Conservation (phyloP, 179 eudicot species). For the Monotropa hypopitys region DNA sequence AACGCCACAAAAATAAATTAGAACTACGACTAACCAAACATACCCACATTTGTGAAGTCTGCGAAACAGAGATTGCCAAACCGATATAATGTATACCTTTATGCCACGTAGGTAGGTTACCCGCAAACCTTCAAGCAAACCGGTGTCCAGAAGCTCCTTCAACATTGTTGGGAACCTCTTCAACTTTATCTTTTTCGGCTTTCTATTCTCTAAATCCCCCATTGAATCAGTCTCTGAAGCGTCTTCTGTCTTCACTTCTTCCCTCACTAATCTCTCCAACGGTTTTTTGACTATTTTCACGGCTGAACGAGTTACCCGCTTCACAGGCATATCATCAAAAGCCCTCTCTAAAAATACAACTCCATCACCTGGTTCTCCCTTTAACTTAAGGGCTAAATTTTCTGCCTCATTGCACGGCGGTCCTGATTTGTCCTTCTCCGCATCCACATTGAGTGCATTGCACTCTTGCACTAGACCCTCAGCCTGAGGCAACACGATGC, state of each 20-base stretch:
- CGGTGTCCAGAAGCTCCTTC: conserved; percentile 67
- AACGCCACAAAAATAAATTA: neutral
- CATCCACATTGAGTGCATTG: neutral
- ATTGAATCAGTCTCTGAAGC: neutral
- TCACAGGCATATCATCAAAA: neutral
- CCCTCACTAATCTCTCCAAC: neutral
- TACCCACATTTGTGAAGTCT: neutral
- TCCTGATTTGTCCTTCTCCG: neutral
- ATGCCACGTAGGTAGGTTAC: conserved; percentile 48
- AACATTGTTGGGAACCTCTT: conserved; percentile 34
- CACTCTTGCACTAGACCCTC: conserved; percentile 7
- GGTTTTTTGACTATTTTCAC: conserved; percentile 3
- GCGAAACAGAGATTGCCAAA: neutral
- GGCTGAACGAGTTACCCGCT: conserved; percentile 9
- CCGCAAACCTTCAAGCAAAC: conserved; percentile 61
- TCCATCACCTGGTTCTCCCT: neutral
- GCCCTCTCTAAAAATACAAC: neutral
- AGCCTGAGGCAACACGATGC: neutral
- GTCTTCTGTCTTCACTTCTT: neutral
- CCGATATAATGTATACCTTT: conserved; percentile 17
- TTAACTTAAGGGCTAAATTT: neutral
- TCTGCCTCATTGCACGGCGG: neutral
- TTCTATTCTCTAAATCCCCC: conserved; percentile 27
- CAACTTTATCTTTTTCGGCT: conserved; percentile 28
- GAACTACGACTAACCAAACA: neutral